Evolutionary conservation across 768 basidiomycete genomes (phyloP).

Genomic region (Boletus reticulatus): DNA sequence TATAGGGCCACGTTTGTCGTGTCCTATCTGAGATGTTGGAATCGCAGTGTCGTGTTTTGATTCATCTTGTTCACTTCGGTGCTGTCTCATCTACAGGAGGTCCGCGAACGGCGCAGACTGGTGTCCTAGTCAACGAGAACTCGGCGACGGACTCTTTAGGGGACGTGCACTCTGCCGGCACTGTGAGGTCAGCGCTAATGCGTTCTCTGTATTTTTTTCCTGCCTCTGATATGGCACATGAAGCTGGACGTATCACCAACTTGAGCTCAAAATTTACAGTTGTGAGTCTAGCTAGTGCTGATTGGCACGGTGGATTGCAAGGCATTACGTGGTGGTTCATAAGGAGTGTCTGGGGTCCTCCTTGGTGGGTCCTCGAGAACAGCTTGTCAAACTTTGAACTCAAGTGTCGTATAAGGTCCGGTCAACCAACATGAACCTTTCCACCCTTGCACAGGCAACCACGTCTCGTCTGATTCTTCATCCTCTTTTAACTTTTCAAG

Average conservation of each 20-base stretch:
- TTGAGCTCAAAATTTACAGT: too few relatives aligned
- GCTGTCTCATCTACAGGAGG: slow-evolving; percentile 14
- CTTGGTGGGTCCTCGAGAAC: slow-evolving; percentile 18
- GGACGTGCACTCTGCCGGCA: too few relatives aligned
- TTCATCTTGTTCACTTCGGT: slow-evolving; percentile 5
- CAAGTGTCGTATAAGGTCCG: slow-evolving; percentile 57
- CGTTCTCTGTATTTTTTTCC: too few relatives aligned
- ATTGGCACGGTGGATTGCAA: not conserved
- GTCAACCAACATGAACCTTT: slow-evolving; percentile 49
- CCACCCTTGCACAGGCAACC: slow-evolving; percentile 40
- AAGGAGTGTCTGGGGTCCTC: slow-evolving; percentile 31
- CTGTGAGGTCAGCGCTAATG: too few relatives aligned
- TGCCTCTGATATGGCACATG: too few relatives aligned
- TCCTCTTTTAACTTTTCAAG: slow-evolving; percentile 7
- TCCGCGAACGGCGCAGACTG: not conserved
- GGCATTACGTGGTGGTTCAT: slow-evolving; percentile 17
- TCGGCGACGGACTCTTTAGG: not conserved
- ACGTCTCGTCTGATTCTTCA: slow-evolving; percentile 23
- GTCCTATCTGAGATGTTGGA: slow-evolving; percentile 13
- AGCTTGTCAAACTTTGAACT: slow-evolving; percentile 19
- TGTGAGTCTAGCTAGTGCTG: too few relatives aligned
- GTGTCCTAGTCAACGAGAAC: slow-evolving; percentile 20
- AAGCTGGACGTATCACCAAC: too few relatives aligned
- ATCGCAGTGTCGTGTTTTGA: slow-evolving; percentile 13
- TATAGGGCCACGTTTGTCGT: slow-evolving; percentile 1